Evolutionary conservation across 1,139 yeast genomes (phyloP).

Genomic region (Candida mesenterica): DNA sequence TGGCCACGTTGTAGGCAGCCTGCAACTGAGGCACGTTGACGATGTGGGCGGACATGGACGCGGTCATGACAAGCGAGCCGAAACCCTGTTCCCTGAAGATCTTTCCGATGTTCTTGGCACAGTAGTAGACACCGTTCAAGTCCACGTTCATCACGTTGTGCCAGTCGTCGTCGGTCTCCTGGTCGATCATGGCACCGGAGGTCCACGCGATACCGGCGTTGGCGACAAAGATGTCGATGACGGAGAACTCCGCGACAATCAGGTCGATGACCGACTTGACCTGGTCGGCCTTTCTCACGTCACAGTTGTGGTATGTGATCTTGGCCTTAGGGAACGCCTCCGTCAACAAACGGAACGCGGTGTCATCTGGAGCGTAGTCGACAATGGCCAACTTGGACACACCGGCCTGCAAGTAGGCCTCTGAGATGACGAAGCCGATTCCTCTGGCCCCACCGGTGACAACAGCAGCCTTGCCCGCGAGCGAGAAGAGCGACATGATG

Average conservation of each 20-base stretch:
- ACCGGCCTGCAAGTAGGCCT: constrained; percentile 48
- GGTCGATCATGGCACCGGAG: constrained; percentile 36
- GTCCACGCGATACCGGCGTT: constrained; percentile 55
- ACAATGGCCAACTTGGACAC: constrained; percentile 41
- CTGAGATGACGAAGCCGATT: constrained; percentile 44
- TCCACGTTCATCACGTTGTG: constrained; percentile 44
- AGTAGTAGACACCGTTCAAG: constrained; percentile 45
- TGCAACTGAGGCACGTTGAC: constrained; percentile 68
- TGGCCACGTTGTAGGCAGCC: constrained; percentile 54
- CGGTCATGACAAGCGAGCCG: constrained; percentile 59
- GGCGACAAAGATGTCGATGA: constrained; percentile 51
- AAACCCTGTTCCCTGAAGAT: constrained; percentile 39
- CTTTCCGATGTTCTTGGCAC: constrained; percentile 42
- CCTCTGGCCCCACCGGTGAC: constrained; percentile 48
- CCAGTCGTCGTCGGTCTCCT: constrained; percentile 44
- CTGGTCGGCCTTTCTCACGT: constrained; percentile 39
- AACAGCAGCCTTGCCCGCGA: constrained; percentile 38
- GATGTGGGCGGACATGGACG: constrained; percentile 64
- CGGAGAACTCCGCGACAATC: constrained; percentile 34
- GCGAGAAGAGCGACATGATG: constrained; percentile 37
- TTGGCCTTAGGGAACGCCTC: constrained; percentile 31
- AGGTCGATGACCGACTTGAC: constrained; percentile 33
- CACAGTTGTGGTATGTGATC: constrained; percentile 37
- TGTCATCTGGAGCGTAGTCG: constrained; percentile 38
- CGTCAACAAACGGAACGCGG: constrained; percentile 28